Base-by-base conservation (phyloP, 345 rosid genomes). In the Populus simonii region DNA sequence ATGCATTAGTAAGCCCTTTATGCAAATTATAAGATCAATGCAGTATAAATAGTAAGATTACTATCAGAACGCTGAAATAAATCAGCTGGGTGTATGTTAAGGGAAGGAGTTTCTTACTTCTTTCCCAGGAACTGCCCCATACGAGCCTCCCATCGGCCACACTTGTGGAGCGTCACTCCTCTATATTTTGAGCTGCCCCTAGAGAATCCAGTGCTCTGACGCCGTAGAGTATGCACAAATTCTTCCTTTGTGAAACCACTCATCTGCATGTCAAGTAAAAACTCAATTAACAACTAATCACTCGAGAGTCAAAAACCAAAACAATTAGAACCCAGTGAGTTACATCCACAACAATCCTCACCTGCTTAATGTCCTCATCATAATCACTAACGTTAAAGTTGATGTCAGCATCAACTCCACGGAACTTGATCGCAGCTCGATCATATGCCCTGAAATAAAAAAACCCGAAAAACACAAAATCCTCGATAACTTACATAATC, bases 361-460 rank as follows among this genome's bases (percentile, higher is more conserved):
- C 97, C 89, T 87, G 91, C 80, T 85, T 88, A 63, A 93, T 76
- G 66, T 93, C 97, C n/a, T 89, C 94, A 4, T 80, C 86, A 76
- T 91, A 91, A 78, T 91, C 97, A 73, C 77, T 71, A 13, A 89
- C 73, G 61, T 83, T 78, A 72, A 93, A 93, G 82, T 93, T 93
- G 59, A 93, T 93, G 83, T 93, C 97, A 3, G 97, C 97, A 73
- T 91, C 93, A 65, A 87, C 80, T 65, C 97, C 96, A 5, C 96
- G 87, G 69, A 93, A 93, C 82, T 93, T 93, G 70, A 90, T 90
- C 8, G 97, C 97, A 23, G 97, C 97, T 75, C 94, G 87, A 91
- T 93, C 97, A 83, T 91, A 93, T 1, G 96, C 96, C 84, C 97
- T 93, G 80, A 66, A 35, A 79, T 31, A 61, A 76, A n/a, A 31